Evolutionary conservation across 2,329 filamentous ascomycete species (phyloP), one percentile per base, ranked within the genome.

Genomic region (Aureobasidium sp.): DNA sequence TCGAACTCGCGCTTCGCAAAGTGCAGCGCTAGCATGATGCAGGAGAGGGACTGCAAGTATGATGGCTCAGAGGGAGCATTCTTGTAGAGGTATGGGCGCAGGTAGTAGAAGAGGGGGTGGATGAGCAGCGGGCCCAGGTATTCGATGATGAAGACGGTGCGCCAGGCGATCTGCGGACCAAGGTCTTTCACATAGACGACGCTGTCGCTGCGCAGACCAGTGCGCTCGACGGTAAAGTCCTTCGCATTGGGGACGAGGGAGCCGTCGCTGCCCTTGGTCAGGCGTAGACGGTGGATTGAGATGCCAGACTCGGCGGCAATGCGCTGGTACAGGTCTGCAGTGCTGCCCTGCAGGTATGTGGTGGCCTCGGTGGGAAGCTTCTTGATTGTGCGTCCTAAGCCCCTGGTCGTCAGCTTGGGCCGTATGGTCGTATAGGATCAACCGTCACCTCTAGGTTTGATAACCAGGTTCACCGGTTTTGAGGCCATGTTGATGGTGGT

Each of bases 1-100:
- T 99, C 94, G 66, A 90, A 82, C 79, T 99, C 94, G 71, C 94
- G 91, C 83, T 99, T 99, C 73, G 90, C 67, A 76, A 97, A 99
- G 80, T 99, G 94, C 13, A 88, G 75, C 62, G 86, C 78, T 69
- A 96, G 84, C 73, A 96, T 84, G 64, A 78, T 77, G 72, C 91
- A 88, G 55, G 87, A 83, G 57, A 96, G 80, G 68, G 82, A 84
- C 76, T 99, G 94, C 2, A 79, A 77, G 72, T 71, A 83, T 78
- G 81, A 94, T 70, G 80, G 78, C 45, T 77, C 74, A 62, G 63
- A 29, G 48, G 68, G 64, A 71, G 74, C 66, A 64, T 75, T 79
- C 65, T 79, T 80, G 77, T 91, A 91, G 69, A 91, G 79, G 73
- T 88, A 86, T 29, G 88, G 85, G 53, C 91, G 89, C 61, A 89